These are phyloP conservation scores for Plasmodium gaboni DNA, from an alignment of 169 alveolate genomes.

Conservation along the genomic window DNA sequence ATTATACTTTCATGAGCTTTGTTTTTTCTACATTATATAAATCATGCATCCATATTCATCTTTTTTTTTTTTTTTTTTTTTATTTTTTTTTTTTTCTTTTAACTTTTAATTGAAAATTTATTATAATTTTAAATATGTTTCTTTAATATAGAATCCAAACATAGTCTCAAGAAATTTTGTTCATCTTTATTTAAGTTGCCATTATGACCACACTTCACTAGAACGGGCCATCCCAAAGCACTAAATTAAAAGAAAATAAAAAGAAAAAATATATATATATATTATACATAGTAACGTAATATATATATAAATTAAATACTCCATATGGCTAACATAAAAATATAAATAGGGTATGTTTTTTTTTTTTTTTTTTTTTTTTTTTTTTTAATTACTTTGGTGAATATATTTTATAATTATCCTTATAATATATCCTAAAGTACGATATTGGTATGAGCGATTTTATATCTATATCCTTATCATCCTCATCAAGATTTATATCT, in stretches of 20 bases:
- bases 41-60: background rate
- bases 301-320: no score
- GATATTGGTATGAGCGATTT: slow-evolving; percentile 27
- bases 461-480: slow-evolving; percentile 17
- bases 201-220: slow-evolving; percentile 71
- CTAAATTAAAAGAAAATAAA: slow-evolving; percentile 40
- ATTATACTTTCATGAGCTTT: background rate
- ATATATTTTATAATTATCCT: slow-evolving; percentile 46
- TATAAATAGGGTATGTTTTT: background rate
- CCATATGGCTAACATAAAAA: background rate
- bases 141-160: slow-evolving; percentile 43
- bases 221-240: slow-evolving; percentile 50
- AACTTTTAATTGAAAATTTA: background rate
- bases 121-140: slow-evolving; percentile 13
- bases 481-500: slow-evolving; percentile 25
- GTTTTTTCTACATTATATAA: background rate
- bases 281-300: background rate
- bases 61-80: background rate
- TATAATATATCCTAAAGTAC: slow-evolving; percentile 41
- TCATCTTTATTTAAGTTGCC: slow-evolving; percentile 55
- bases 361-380: background rate
- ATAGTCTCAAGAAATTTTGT: slow-evolving; percentile 21
- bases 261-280: background rate
- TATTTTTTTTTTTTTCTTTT: background rate
- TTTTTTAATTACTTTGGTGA: slow-evolving; percentile 45